A percentile compares a stretch with the other conserved stretches of the same genome.
Evolutionary conservation across 2,329 filamentous ascomycete genomes (phyloP).

Genomic region (Epichloe coenophiala): DNA sequence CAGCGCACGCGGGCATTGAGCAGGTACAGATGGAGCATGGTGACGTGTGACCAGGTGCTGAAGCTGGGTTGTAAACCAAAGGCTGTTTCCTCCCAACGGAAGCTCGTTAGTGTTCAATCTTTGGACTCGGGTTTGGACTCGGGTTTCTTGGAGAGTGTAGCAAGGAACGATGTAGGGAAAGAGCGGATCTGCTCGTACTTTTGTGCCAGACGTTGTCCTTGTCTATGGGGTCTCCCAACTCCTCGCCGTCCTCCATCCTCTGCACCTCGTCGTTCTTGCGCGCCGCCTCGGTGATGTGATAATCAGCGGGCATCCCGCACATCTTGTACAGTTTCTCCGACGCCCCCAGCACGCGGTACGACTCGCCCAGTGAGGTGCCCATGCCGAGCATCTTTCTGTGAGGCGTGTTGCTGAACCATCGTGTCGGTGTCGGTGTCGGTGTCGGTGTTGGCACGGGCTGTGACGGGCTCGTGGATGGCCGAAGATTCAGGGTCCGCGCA

Average conservation of each 20-base stretch:
- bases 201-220: constrained; percentile 52
- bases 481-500: constrained; percentile 8
- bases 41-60: constrained; percentile 89
- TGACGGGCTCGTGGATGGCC: not conserved
- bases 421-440: constrained; percentile 9
- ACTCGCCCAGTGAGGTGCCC: constrained; percentile 21
- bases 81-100: constrained; percentile 31
- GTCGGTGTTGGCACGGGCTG: constrained; percentile 1
- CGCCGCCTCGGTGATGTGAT: constrained; percentile 56
- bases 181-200: constrained; percentile 34
- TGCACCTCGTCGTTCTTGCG: constrained; percentile 54
- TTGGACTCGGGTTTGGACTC: too few species aligned
- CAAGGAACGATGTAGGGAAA: too few species aligned
- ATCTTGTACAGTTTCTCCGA: constrained; percentile 68
- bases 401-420: constrained; percentile 25
- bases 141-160: too few species aligned
- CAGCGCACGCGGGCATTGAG: constrained; percentile 71
- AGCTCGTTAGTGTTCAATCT: not conserved
- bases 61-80: constrained; percentile 76
- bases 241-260: constrained; percentile 64
- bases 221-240: constrained; percentile 45
- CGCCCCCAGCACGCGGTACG: constrained; percentile 65
- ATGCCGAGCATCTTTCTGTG: constrained; percentile 20
- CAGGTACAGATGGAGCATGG: constrained; percentile 92
- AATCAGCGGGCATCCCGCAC: constrained; percentile 61